These are phyloP conservation scores for Amanita muscaria DNA, from an alignment of 768 basidiomycete species.

Conservation along the genomic window DNA sequence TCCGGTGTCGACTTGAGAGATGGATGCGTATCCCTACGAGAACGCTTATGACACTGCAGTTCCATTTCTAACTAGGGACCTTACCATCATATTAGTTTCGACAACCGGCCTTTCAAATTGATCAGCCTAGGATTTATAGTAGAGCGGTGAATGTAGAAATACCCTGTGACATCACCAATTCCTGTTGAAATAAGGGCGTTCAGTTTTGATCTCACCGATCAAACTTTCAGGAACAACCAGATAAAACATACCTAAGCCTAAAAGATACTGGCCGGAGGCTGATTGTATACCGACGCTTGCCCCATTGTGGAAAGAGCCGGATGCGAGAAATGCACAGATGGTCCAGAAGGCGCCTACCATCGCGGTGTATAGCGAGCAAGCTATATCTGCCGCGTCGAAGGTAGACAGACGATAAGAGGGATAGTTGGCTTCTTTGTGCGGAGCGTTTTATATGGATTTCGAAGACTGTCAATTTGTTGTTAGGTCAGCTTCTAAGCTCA, in stretches of 20 bases:
- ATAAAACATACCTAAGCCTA: constrained; percentile 45
- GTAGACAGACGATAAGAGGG: constrained; percentile 27
- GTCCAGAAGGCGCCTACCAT: constrained; percentile 34
- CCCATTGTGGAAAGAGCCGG: constrained; percentile 18
- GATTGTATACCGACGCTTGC: constrained; percentile 20
- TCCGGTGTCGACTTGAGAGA: constrained; percentile 61
- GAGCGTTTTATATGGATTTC: background rate
- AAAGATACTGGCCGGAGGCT: constrained; percentile 38
- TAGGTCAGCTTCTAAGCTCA: no score
- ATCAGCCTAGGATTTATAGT: constrained; percentile 7
- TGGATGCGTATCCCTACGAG: constrained; percentile 54
- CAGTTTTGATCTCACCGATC: background rate
- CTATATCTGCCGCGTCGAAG: constrained; percentile 29
- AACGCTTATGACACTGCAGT: background rate
- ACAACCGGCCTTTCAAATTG: constrained; percentile 50
- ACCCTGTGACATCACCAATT: constrained; percentile 72
- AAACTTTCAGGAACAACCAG: constrained; percentile 1
- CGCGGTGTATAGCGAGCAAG: constrained; percentile 26
- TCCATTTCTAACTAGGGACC: constrained; percentile 6
- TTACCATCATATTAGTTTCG: constrained; percentile 78
- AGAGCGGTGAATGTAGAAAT: constrained; percentile 13
- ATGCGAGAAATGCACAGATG: constrained; percentile 34
- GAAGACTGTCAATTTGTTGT: no score
- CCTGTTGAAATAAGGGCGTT: constrained; percentile 27
- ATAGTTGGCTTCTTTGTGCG: constrained; percentile 24